Conservation (phyloP, 2,329 filamentous ascomycete species). For the Stagonosporopsis vannaccii region DNA sequence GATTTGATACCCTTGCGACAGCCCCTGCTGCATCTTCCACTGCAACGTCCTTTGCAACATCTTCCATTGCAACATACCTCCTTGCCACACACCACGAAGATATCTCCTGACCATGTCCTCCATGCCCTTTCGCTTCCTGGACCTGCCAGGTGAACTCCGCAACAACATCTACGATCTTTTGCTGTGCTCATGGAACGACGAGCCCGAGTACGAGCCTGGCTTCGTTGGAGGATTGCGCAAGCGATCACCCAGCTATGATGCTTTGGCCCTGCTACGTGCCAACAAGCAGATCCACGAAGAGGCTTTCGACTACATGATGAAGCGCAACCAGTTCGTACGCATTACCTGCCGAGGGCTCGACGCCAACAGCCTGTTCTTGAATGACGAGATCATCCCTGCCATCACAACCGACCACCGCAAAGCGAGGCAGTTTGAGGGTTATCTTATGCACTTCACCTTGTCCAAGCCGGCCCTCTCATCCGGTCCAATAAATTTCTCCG, state of each 20-base stretch:
- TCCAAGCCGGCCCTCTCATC: slow-evolving; percentile 28
- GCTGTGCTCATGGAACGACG: slow-evolving; percentile 36
- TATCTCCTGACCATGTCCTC: slow-evolving; percentile 15
- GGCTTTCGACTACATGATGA: slow-evolving; percentile 39
- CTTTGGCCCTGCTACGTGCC: slow-evolving; percentile 31
- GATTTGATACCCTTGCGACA: background rate
- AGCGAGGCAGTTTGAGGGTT: slow-evolving; percentile 29
- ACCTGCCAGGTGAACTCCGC: slow-evolving; percentile 36
- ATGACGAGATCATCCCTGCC: slow-evolving; percentile 28
- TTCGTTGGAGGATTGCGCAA: slow-evolving; percentile 27
- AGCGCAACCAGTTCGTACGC: slow-evolving; percentile 38
- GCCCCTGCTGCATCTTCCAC: background rate
- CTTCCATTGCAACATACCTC: slow-evolving; percentile 8
- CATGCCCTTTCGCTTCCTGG: slow-evolving; percentile 34
- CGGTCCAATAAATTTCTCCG: slow-evolving; percentile 25
- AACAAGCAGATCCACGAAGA: slow-evolving; percentile 40
- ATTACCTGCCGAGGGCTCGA: slow-evolving; percentile 35
- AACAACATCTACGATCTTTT: slow-evolving; percentile 37
- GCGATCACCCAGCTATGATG: slow-evolving; percentile 27
- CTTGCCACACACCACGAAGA: background rate
- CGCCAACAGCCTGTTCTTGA: slow-evolving; percentile 28
- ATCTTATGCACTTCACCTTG: slow-evolving; percentile 38
- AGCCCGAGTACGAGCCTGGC: slow-evolving; percentile 25
- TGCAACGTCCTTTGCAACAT: background rate
- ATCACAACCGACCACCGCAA: slow-evolving; percentile 26